Evolutionary conservation across 257 asterid genomes (phyloP), one percentile per base, ranked within the genome.

Genomic region (Parsonsia alboflavescens): DNA sequence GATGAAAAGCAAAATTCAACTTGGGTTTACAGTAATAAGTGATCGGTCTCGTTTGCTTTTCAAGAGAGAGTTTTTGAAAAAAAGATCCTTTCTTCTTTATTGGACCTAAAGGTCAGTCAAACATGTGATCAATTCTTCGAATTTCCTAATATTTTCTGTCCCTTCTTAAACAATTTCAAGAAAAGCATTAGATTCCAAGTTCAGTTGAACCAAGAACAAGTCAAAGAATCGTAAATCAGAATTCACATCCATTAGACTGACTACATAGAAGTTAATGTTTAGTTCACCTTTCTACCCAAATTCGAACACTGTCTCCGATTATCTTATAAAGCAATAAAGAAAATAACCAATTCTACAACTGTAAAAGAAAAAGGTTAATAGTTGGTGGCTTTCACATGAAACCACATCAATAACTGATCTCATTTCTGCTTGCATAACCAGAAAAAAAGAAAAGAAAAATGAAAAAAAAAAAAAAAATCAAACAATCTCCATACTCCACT

Each of bases 101-200:
- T 79, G 75, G 78, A 80, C 79, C 21, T 22, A 75, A 83, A 76
- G 76, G 75, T 83, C 89, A 81, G 90, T 86, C 89, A 85, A 85
- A 80, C 93, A 81, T 79, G 90, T 84, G 96, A 86, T 90, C 74
- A 22, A 22, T 77, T 68, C 84, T 70, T 73, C 77, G 65, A 80
- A 81, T 79, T 77, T 75, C 77, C 46, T 65, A 68, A 33, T 41
- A 8, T 77, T 63, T 80, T 57, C 61, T 71, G 82, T 78, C 80
- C 75, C 71, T 78, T 79, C 79, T 49, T 76, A 76, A 78, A 80
- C 77, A 76, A 75, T 82, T 70, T 77, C 71, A 70, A 52, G 63
- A 42, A 62, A 75, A 78, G 72, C 69, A 77, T 77, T 48, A 70
- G 54, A 39, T 75, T 76, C 75, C 71, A 62, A 59, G 74, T 54